Base-by-base conservation (phyloP, 768 basidiomycete genomes). In the Boletus subcaerulescens region DNA sequence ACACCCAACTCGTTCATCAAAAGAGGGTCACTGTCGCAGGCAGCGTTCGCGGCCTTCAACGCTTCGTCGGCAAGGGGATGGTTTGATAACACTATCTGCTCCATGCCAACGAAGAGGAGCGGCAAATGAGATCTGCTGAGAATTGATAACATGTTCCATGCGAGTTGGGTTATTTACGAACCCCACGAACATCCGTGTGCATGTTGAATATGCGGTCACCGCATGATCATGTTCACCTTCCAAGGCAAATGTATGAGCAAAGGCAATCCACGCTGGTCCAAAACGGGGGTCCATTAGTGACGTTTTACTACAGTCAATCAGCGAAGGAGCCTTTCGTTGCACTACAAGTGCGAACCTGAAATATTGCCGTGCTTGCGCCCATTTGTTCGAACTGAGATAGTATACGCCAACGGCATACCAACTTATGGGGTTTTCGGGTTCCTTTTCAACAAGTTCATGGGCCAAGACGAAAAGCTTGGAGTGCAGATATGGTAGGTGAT, bases 331-430 rank as follows among this genome's bases (percentile, higher is more conserved):
- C 49, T 36, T 15, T 39, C 39, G 18, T 11, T 38, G 24, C n/a
- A 43, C 9, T 35, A n/a, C 4, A 5, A 33, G n/a, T 10, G 56
- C 78, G 45, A 53, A 93, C 93, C 94, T 96, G 69, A 98, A 96
- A 67, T 95, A 98, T 60, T 95, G 86, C 61, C 96, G 77, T 3
- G 95, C 93, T 62, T 96, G 91, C 12, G 85, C 76, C 89, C 91
- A 99, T 65, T 95, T 91, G 48, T 82, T 81, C 29, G 85, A 84
- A 32, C 86, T 82, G 52, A 96, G 81, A 72, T 99, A 98, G 91
- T 95, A 99, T 20, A 98, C 85, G 0, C 95, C 97, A 22, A 98
- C 97, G 5, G 97, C 93, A 71, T 98, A 99, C 97, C 97, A 99
- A 62, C 92, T 95, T 50, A 92, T 82, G 1, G 93, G 86, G 41